Evolutionary conservation across 108 stramenopile species (phyloP).

Genomic region (Skeletonema costatum): DNA sequence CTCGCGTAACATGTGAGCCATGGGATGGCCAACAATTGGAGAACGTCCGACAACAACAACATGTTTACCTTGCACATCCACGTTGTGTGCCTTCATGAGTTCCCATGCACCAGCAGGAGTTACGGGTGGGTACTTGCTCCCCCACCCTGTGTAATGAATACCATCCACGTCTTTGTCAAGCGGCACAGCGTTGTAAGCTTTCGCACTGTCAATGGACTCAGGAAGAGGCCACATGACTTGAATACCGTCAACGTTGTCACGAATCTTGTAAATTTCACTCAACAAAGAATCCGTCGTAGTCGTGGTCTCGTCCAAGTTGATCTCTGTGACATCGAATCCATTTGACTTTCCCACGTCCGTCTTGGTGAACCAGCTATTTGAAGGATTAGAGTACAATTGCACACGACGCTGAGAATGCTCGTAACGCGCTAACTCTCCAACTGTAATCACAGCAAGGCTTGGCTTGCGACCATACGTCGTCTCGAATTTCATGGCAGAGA

Average conservation of each 20-base stretch:
- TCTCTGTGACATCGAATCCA: constrained; percentile 49
- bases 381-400: constrained; percentile 34
- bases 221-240: constrained; percentile 64
- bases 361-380: constrained; percentile 48
- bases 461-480: constrained; percentile 30
- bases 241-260: constrained; percentile 44
- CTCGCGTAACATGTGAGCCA: constrained; percentile 35
- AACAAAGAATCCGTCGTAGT: constrained; percentile 47
- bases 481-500: constrained; percentile 31
- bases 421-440: constrained; percentile 45
- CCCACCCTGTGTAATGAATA: constrained; percentile 30
- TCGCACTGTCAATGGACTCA: constrained; percentile 34
- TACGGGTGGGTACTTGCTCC: constrained; percentile 22
- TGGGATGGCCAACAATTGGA: constrained; percentile 36
- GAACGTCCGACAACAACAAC: constrained; percentile 44
- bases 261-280: constrained; percentile 43
- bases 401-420: constrained; percentile 36
- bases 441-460: constrained; percentile 51
- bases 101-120: constrained; percentile 37
- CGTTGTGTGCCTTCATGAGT: constrained; percentile 24
- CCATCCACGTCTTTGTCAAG: constrained; percentile 53
- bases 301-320: constrained; percentile 28
- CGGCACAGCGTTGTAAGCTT: constrained; percentile 36
- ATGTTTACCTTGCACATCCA: constrained; percentile 14
- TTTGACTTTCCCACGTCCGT: constrained; percentile 33